Conservation (phyloP, 768 basidiomycete species). For the Russula abietina region DNA sequence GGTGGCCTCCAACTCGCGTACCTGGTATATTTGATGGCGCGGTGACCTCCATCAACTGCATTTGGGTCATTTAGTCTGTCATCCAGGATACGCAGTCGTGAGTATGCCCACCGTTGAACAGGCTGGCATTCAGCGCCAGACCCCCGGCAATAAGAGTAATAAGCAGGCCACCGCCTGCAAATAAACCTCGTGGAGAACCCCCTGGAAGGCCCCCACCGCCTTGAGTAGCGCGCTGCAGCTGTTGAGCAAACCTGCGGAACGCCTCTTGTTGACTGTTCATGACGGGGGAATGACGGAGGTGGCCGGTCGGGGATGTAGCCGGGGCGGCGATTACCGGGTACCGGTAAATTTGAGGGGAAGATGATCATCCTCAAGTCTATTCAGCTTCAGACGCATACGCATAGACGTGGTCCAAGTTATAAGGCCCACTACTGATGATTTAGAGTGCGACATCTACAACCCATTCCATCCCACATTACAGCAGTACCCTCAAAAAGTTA, state of each 20-base stretch:
- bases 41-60: slow-evolving; percentile 96
- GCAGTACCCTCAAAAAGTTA: not conserved
- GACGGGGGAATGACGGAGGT: slow-evolving; percentile 19
- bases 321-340: slow-evolving; percentile 17
- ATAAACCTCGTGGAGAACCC: slow-evolving; percentile 46
- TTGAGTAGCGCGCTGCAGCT: slow-evolving; percentile 44
- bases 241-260: slow-evolving; percentile 61
- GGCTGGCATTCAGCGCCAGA: slow-evolving; percentile 69
- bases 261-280: slow-evolving; percentile 63
- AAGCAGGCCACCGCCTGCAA: slow-evolving; percentile 68
- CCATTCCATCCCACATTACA: not conserved
- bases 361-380: too few species aligned
- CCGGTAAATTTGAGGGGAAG: not conserved
- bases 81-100: not conserved
- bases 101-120: slow-evolving; percentile 77
- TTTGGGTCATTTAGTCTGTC: not conserved
- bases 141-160: slow-evolving; percentile 75
- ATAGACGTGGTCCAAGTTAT: not conserved
- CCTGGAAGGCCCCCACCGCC: slow-evolving; percentile 41
- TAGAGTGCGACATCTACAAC: not conserved
- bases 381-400: not conserved
- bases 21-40: slow-evolving; percentile 97
- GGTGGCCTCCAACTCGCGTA: slow-evolving; percentile 32
- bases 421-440: not conserved
- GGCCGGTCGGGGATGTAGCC: not conserved